These are phyloP conservation scores for Penicillium odoratum DNA, from an alignment of 495 filamentous ascomycete genomes.

Conservation along the genomic window DNA sequence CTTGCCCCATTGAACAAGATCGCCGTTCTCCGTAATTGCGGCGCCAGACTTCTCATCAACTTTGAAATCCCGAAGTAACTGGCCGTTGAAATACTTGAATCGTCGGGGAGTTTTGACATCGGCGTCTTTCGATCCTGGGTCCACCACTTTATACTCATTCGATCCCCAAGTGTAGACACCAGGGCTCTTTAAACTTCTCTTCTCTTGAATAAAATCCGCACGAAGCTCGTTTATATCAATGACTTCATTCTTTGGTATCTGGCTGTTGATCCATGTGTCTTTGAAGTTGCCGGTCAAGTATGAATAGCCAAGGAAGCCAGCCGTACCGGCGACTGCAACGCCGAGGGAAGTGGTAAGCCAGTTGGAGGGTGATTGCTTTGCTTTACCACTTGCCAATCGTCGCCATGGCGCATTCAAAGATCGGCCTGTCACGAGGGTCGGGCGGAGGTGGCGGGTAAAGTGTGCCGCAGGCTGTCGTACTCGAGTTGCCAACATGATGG, in stretches of 20 bases:
- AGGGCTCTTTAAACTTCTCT: slow-evolving; percentile 83
- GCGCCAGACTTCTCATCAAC: slow-evolving; percentile 81
- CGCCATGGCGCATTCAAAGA: slow-evolving; percentile 29
- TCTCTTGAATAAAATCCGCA: slow-evolving; percentile 79
- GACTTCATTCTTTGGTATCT: slow-evolving; percentile 21
- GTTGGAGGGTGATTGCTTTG: slow-evolving; percentile 21
- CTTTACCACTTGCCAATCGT: slow-evolving; percentile 35
- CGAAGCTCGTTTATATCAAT: slow-evolving; percentile 57
- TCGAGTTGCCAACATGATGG: slow-evolving; percentile 33
- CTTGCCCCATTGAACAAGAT: slow-evolving; percentile 89
- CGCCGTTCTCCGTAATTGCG: slow-evolving; percentile 83
- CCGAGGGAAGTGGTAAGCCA: slow-evolving; percentile 41
- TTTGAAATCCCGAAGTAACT: slow-evolving; percentile 83
- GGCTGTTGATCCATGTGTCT: slow-evolving; percentile 19
- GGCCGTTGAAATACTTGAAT: slow-evolving; percentile 81
- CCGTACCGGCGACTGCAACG: slow-evolving; percentile 36
- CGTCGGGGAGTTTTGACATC: slow-evolving; percentile 77
- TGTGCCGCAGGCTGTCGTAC: slow-evolving; percentile 28
- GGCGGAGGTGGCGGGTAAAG: slow-evolving; percentile 20
- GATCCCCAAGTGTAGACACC: slow-evolving; percentile 93
- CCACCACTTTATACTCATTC: slow-evolving; percentile 81
- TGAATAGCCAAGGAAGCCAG: slow-evolving; percentile 38
- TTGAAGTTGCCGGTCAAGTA: slow-evolving; percentile 28
- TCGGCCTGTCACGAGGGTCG: slow-evolving; percentile 16
- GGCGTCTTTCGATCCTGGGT: slow-evolving; percentile 75